phyloP scores from a whole-genome alignment of 805 yeast species.

The Starmera pachycereana region DNA sequence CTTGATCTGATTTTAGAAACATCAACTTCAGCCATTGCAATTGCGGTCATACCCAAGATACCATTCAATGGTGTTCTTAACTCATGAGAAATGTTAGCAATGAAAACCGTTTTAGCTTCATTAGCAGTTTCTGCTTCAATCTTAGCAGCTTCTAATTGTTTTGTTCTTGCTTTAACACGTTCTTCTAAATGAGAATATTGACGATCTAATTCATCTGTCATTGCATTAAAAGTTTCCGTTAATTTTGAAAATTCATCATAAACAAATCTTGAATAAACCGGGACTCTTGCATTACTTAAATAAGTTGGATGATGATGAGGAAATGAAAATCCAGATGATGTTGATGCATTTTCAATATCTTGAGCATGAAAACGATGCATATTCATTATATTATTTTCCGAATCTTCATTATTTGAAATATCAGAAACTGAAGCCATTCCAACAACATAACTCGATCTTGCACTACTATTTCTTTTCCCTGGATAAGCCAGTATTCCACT shows the following conservation, averaged over 20 bases:
- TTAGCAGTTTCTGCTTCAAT: conserved; percentile 90
- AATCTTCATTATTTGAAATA: background rate
- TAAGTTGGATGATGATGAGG: conserved; percentile 21
- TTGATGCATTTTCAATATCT: conserved; percentile 7
- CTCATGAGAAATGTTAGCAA: conserved; percentile 90
- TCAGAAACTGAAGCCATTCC: background rate
- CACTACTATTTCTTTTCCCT: background rate
- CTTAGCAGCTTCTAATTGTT: conserved; percentile 80
- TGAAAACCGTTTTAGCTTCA: conserved; percentile 90
- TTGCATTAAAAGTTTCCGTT: conserved; percentile 80
- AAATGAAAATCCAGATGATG: conserved; percentile 5
- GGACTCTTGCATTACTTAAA: conserved; percentile 30
- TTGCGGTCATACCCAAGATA: conserved; percentile 89
- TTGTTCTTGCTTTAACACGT: conserved; percentile 76
- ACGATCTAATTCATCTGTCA: conserved; percentile 79
- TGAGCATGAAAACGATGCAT: background rate
- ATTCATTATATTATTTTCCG: background rate
- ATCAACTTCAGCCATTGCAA: conserved; percentile 82
- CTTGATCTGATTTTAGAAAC: conserved; percentile 58
- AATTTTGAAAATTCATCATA: conserved; percentile 83
- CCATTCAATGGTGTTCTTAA: conserved; percentile 94
- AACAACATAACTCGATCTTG: background rate
- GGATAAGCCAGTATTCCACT: too few species aligned
- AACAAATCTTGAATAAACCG: conserved; percentile 40
- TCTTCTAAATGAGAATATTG: conserved; percentile 84